phyloP scores from a whole-genome alignment of 2,329 filamentous ascomycete species.

The Hypoxylon sp. region DNA sequence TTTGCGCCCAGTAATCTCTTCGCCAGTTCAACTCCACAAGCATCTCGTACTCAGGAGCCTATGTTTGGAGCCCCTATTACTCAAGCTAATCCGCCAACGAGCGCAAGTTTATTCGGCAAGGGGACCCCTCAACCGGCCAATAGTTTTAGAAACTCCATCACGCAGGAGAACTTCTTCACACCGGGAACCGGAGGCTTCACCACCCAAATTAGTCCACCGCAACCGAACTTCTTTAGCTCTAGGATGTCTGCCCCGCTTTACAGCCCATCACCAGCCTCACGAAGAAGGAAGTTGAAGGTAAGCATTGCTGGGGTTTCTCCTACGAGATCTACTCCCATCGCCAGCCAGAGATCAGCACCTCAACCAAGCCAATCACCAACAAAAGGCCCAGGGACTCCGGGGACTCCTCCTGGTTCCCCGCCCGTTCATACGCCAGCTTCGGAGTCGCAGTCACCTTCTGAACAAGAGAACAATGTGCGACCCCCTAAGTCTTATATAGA shows the following conservation, averaged over 20 bases:
- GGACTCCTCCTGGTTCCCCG: not conserved
- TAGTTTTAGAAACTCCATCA: not conserved
- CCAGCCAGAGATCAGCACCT: not conserved
- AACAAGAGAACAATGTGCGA: not conserved
- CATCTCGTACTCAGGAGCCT: not conserved
- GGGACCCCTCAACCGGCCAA: conserved; percentile 2
- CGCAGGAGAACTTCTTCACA: not conserved
- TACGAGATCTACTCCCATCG: not conserved
- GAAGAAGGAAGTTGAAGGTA: not conserved
- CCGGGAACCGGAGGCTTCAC: not conserved
- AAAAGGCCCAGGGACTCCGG: conserved; percentile 5
- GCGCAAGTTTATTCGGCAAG: not conserved
- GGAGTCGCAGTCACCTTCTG: conserved; percentile 1
- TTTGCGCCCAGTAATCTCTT: conserved; percentile 2
- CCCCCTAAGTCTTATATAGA: conserved; percentile 31
- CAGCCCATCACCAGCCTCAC: conserved; percentile 26
- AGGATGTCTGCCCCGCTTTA: conserved; percentile 3
- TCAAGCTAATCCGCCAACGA: conserved; percentile 14
- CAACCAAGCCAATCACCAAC: not conserved
- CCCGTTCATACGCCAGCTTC: conserved; percentile 3
- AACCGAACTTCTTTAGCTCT: conserved; percentile 10
- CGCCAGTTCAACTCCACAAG: conserved; percentile 14
- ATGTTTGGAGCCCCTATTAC: conserved; percentile 18
- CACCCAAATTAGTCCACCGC: conserved; percentile 4
- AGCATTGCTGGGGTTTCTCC: not conserved